Percentiles rank a stretch among this genome's conserved stretches.
Conservation (phyloP, 176 grass and related monocot species). For the Alopecurus myosuroides region DNA sequence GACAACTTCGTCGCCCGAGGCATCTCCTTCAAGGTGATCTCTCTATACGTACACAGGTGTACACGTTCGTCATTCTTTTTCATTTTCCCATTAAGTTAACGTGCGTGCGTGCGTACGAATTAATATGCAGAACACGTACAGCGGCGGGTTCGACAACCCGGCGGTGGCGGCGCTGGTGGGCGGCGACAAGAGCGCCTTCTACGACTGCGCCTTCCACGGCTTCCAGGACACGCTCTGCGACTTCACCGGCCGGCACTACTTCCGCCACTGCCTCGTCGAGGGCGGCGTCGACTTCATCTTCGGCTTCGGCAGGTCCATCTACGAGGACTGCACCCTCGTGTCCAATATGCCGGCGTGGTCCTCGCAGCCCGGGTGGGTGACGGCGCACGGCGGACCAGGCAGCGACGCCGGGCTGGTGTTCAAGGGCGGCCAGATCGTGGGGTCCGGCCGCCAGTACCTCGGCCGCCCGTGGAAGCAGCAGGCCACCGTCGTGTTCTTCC, state of each 20-base stretch:
- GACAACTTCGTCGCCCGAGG: not conserved
- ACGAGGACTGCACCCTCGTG: constrained; percentile 36
- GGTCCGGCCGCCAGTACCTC: constrained; percentile 28
- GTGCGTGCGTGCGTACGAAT: not conserved
- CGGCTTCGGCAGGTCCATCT: constrained; percentile 35
- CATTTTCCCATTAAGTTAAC: too few relatives aligned
- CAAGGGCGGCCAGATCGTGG: constrained; percentile 23
- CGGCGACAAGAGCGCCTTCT: constrained; percentile 36
- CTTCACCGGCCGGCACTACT: constrained; percentile 55
- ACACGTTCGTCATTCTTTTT: too few relatives aligned
- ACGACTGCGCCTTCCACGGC: constrained; percentile 47
- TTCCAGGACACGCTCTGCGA: constrained; percentile 54
- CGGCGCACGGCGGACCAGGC: constrained; percentile 33
- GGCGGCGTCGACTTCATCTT: constrained; percentile 69
- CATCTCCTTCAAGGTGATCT: constrained; percentile 5
- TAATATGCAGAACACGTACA: not conserved
- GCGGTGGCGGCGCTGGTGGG: constrained; percentile 45
- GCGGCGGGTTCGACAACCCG: not conserved
- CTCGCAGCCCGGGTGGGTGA: constrained; percentile 9
- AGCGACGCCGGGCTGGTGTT: constrained; percentile 30
- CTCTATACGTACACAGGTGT: too few relatives aligned
- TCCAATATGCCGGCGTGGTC: constrained; percentile 15
- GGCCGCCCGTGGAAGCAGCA: constrained; percentile 60
- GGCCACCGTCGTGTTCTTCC: constrained; percentile 61
- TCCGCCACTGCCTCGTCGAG: constrained; percentile 25